These are phyloP conservation scores for Trichoderma sp. DNA, from an alignment of 2,329 filamentous ascomycete genomes.

Conservation along the genomic window DNA sequence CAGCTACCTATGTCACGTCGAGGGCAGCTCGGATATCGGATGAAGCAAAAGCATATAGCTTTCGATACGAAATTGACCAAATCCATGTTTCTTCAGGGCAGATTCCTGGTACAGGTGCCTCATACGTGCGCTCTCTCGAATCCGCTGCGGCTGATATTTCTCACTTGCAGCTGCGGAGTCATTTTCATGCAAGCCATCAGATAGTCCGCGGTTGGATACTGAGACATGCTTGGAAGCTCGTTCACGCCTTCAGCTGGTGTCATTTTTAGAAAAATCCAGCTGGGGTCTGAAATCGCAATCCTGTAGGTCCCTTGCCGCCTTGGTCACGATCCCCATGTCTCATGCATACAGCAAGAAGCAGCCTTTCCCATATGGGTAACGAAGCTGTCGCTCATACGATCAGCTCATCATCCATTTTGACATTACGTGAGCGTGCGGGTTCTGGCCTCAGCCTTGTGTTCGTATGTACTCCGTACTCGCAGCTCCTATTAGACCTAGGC, in stretches of 20 bases:
- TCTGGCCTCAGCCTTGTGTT: neutral
- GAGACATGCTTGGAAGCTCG: slow-evolving; percentile 1
- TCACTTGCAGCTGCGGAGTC: neutral
- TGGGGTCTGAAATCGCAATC: no score
- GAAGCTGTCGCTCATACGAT: neutral
- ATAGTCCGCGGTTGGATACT: neutral
- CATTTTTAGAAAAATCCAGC: neutral
- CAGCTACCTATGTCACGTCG: no score
- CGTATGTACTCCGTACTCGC: neutral
- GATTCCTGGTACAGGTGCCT: no score
- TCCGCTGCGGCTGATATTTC: neutral
- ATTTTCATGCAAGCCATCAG: neutral
- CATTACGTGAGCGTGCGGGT: neutral
- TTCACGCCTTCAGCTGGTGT: neutral
- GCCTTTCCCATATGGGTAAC: neutral
- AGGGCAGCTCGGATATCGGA: no score
- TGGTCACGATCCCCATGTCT: no score
- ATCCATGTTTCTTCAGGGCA: no score
- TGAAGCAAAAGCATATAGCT: no score
- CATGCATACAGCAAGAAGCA: no score
- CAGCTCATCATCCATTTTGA: neutral
- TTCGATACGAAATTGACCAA: no score
- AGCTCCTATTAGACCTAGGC: neutral
- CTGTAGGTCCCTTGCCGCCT: no score
- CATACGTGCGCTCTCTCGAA: no score